Evolutionary conservation across 2,329 filamentous ascomycete species (phyloP), one percentile per base, ranked within the genome.

Genomic region (Akanthomyces dipterigenus): DNA sequence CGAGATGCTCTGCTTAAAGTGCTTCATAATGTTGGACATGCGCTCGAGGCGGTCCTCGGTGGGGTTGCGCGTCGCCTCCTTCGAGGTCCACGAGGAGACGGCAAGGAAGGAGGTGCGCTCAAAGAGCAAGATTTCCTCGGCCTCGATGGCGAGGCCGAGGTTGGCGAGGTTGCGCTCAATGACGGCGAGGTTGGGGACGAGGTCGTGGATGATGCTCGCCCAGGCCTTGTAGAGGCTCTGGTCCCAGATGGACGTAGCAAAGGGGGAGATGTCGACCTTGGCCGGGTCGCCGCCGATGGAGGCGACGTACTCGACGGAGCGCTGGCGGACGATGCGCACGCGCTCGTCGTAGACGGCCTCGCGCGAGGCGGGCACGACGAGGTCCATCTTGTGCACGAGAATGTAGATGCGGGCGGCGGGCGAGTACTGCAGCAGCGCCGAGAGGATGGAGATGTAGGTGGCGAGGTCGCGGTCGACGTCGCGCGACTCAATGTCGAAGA

Each of bases 351-450:
- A 97, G 65, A 96, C 86, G 62, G 85, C 80, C 71, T 92, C 88
- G 63, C 93, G 89, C 67, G 89, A 85, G 62, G 89, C 84, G 43
- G 87, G 84, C 67, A 93, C 89, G 54, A 98, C 91, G 28, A 99
- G 84, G 73, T 99, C 95, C 90, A 99, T 97, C 77, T 99, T 99
- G 86, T 99, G 95, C 67, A 99, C 90, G 49, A 99, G 85, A 64
- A 95, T 90, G 77, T 98, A 99, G 69, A 99, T 88, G 72, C 90
- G 90, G 64, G 93, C 91, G 3, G 80, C 78, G 36, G 84, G 80
- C 53, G 90, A 96, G 80, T 87, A 96, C 76, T 98, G 93, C 60
- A 88, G 84, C 43, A 99, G 82, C 0, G 95, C 95, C 55, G 88
- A 86, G 67, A 98, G 91, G 72, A 98, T 95, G 66, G 90, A 89